Evolutionary conservation across 2,329 filamentous ascomycete genomes (phyloP), one percentile per base, ranked within the genome.

Genomic region (Sphaerulina musiva): DNA sequence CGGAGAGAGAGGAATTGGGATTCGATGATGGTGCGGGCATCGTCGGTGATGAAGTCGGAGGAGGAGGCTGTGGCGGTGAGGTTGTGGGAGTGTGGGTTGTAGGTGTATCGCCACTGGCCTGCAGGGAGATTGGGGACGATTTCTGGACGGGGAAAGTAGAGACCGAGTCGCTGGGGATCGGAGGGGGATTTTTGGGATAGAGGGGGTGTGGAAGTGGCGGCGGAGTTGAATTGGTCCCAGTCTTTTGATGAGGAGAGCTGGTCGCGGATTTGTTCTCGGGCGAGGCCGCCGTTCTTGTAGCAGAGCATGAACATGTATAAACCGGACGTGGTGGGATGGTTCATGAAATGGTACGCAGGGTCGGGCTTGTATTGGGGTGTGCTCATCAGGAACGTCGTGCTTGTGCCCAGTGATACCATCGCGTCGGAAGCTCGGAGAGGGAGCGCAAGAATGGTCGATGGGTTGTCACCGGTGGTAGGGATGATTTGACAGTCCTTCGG

Each of bases 281-380:
- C 92, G 1, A 97, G 82, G 2, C 90, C 90, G 62, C 93, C 93
- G 73, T 98, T 98, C 74, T 97, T 97, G 78, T 97, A 98, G 79
- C 93, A 98, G 36, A 98, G 83, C 93, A 98, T 98, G 74, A 98
- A 97, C 93, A 98, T 97, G 80, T 95, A 96, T 56, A 96, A 81
- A 1, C 87, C 89, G 0, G 84, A 76, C 0, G 89, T 95, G 43
- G 90, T 93, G 1, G 93, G 93, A 72, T 97, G 91, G 76, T 96
- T 95, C 81, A 97, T 95, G 78, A 97, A 95, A 76, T 98, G 93
- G 68, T 95, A 95, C 6, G 87, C 82, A 2, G 89, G 87, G 67
- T 96, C 86, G 2, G 93, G 89, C 69, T 85, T 85, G 78, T 95
- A 97, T 64, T 82, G 79, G n/a, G 89, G 84, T 4, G 93, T 97